These are phyloP conservation scores for Boletus pseudopeckii DNA, from an alignment of 768 basidiomycete species.

Conservation along the genomic window DNA sequence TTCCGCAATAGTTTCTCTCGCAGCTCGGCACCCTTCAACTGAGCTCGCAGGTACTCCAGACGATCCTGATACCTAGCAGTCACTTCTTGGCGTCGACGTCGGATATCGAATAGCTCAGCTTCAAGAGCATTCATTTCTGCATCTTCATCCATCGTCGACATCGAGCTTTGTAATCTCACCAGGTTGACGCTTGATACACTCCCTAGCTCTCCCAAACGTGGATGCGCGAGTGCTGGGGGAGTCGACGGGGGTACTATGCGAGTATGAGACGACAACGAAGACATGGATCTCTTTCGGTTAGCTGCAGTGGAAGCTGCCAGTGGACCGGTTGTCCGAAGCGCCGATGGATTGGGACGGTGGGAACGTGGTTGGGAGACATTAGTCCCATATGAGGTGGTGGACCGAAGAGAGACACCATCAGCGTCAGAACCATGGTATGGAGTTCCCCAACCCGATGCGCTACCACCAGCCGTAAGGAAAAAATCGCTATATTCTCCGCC, in stretches of 20 bases:
- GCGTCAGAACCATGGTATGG: conserved; percentile 37
- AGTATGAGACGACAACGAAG: conserved; percentile 54
- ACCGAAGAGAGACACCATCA: conserved; percentile 52
- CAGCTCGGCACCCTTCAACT: conserved; percentile 78
- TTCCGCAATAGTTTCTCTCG: conserved; percentile 76
- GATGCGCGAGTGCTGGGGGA: conserved; percentile 28
- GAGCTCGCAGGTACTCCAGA: conserved; percentile 76
- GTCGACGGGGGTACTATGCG: conserved; percentile 35
- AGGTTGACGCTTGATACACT: conserved; percentile 51
- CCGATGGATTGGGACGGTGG: conserved; percentile 37
- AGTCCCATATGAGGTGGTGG: conserved; percentile 50
- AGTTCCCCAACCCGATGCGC: conserved; percentile 29
- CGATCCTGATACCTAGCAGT: conserved; percentile 68
- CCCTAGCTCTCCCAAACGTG: conserved; percentile 31
- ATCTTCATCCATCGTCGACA: conserved; percentile 33
- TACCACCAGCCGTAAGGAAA: conserved; percentile 22
- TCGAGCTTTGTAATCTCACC: conserved; percentile 36
- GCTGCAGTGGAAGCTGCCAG: conserved; percentile 30
- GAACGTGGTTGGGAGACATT: conserved; percentile 46
- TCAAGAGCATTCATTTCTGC: conserved; percentile 40
- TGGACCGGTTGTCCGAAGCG: conserved; percentile 33
- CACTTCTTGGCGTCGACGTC: conserved; percentile 67
- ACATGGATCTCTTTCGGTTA: conserved; percentile 56
- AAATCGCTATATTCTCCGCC: conserved; percentile 26
- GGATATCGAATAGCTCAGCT: conserved; percentile 65